These are phyloP conservation scores for Ceratocystis cacaofunesta DNA, from an alignment of 2,329 filamentous ascomycete species.

Conservation along the genomic window DNA sequence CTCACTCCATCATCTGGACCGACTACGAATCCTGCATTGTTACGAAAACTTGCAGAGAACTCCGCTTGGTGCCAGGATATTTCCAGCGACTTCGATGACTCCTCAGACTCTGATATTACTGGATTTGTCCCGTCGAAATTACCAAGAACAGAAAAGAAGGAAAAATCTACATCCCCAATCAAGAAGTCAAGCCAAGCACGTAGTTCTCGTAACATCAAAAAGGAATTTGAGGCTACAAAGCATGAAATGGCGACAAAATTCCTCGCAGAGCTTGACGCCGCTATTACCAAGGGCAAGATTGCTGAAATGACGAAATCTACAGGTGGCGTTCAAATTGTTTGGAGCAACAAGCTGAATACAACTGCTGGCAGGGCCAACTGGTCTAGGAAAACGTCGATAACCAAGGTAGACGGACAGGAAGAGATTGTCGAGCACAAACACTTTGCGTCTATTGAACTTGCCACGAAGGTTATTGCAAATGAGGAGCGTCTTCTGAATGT, in stretches of 20 bases:
- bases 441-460: slow-evolving; percentile 74
- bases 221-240: slow-evolving; percentile 48
- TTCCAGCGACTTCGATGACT: slow-evolving; percentile 49
- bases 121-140: neutral
- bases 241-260: slow-evolving; percentile 48
- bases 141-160: slow-evolving; percentile 14
- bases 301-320: slow-evolving; percentile 42
- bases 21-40: slow-evolving; percentile 30
- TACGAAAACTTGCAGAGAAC: slow-evolving; percentile 39
- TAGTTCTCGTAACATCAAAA: slow-evolving; percentile 32
- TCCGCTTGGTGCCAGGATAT: slow-evolving; percentile 45
- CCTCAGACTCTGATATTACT: slow-evolving; percentile 34
- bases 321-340: slow-evolving; percentile 56
- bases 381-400: slow-evolving; percentile 43
- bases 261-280: slow-evolving; percentile 51
- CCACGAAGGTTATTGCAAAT: slow-evolving; percentile 72
- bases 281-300: slow-evolving; percentile 47
- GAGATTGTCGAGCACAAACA: slow-evolving; percentile 27
- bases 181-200: slow-evolving; percentile 24
- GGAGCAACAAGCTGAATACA: slow-evolving; percentile 65
- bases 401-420: slow-evolving; percentile 10
- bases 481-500: slow-evolving; percentile 70
- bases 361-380: slow-evolving; percentile 65
- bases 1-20: neutral
- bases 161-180: neutral